Percentiles rank a stretch among this genome's conserved stretches.
These are phyloP conservation scores for Deinandra increscens DNA, from an alignment of 129 eudicot genomes.

Conservation along the genomic window DNA sequence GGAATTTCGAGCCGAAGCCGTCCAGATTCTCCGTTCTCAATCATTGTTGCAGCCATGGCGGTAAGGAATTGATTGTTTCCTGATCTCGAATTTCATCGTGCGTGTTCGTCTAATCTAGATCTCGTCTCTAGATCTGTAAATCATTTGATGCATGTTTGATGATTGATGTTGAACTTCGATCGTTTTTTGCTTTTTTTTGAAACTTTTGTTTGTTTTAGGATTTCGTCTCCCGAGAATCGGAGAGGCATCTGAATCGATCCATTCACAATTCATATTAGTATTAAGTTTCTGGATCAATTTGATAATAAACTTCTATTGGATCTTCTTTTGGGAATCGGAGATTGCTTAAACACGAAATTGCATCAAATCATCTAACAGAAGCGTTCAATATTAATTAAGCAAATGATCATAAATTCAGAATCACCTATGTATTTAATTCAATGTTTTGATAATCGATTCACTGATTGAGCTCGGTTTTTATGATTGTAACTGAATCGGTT, in stretches of 20 bases:
- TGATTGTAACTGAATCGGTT: neutral
- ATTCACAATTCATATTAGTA: neutral
- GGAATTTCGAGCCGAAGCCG: constrained; percentile 43
- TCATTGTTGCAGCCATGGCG: constrained; percentile 16
- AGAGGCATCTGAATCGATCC: constrained; percentile 20
- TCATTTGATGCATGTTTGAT: constrained; percentile 23
- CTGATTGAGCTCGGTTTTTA: neutral
- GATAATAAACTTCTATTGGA: neutral
- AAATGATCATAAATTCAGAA: neutral
- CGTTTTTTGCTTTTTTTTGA: neutral
- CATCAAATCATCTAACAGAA: neutral
- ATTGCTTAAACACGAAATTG: neutral
- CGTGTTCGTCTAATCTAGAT: neutral
- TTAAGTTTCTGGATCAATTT: constrained; percentile 7
- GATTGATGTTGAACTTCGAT: constrained; percentile 21
- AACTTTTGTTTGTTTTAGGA: neutral
- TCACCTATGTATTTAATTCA: no score
- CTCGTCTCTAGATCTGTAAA: constrained; percentile 15
- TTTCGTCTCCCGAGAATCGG: neutral
- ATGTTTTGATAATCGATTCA: no score
- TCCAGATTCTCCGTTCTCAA: constrained; percentile 38
- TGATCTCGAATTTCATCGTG: constrained; percentile 12
- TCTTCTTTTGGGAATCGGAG: neutral
- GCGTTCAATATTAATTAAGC: neutral
- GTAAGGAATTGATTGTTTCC: constrained; percentile 35